These are phyloP conservation scores for Geotrichum australiense DNA, from an alignment of 1,139 yeast species.

Conservation along the genomic window DNA sequence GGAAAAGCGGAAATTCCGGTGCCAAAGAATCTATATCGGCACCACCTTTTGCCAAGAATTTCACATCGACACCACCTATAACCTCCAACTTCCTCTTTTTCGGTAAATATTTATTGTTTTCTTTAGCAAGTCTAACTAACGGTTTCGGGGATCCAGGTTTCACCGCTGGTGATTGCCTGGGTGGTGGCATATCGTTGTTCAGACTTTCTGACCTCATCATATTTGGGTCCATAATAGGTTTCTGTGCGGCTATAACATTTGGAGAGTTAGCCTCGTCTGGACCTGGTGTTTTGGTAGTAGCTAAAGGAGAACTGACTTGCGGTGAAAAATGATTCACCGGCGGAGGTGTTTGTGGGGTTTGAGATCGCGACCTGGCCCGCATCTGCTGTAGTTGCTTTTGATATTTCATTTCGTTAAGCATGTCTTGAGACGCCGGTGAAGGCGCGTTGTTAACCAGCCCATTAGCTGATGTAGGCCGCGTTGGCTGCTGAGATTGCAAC, in stretches of 20 bases:
- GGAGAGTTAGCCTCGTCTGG: not conserved
- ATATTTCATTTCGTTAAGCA: constrained; percentile 5
- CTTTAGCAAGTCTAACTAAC: constrained; percentile 19
- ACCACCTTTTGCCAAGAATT: constrained; percentile 60
- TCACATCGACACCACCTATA: constrained; percentile 66
- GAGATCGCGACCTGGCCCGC: constrained; percentile 9
- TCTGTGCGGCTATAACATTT: not conserved
- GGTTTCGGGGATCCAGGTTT: constrained; percentile 19
- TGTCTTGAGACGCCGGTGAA: constrained; percentile 8
- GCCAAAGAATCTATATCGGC: constrained; percentile 74
- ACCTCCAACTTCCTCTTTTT: constrained; percentile 46
- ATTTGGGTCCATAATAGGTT: not conserved
- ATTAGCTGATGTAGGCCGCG: constrained; percentile 3
- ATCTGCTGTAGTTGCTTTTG: constrained; percentile 11
- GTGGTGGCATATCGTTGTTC: constrained; percentile 14
- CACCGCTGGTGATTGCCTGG: constrained; percentile 7
- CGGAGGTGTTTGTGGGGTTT: constrained; percentile 13
- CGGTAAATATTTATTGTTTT: constrained; percentile 52
- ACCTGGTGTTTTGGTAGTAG: constrained; percentile 1
- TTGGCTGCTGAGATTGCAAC: constrained; percentile 4
- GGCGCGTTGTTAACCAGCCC: not conserved
- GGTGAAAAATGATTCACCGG: constrained; percentile 2
- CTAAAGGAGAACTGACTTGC: constrained; percentile 6
- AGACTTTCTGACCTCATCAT: constrained; percentile 4
- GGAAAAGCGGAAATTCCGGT: constrained; percentile 82